Evolutionary conservation across 768 basidiomycete species (phyloP).

Genomic region (Lactifluus rugatus): DNA sequence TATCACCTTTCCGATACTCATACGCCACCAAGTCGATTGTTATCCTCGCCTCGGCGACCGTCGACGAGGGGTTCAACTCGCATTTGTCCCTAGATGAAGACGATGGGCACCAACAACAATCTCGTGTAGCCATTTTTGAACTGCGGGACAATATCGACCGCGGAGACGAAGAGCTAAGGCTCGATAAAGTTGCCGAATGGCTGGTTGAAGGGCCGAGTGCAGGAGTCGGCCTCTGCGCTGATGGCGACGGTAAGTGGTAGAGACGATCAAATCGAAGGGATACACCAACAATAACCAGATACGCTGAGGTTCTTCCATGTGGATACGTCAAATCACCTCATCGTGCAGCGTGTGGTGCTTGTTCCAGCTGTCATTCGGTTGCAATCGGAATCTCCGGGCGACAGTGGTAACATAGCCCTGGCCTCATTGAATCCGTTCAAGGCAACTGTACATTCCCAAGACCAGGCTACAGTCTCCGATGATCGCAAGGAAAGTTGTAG

Average conservation of each 20-base stretch:
- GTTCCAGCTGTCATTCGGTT: slow-evolving; percentile 13
- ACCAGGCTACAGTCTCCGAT: slow-evolving; percentile 29
- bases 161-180: slow-evolving; percentile 1
- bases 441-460: slow-evolving; percentile 40
- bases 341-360: slow-evolving; percentile 26
- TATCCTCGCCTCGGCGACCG: slow-evolving; percentile 11
- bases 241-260: slow-evolving; percentile 5
- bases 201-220: slow-evolving; percentile 11
- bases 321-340: slow-evolving; percentile 35
- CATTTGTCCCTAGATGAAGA: background rate
- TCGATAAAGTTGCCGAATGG: slow-evolving; percentile 16
- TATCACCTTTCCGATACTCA: background rate
- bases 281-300: slow-evolving; percentile 23
- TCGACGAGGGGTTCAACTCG: background rate
- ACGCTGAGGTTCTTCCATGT: slow-evolving; percentile 34
- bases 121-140: slow-evolving; percentile 10
- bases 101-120: background rate
- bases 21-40: slow-evolving; percentile 5
- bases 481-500: slow-evolving; percentile 23
- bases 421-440: slow-evolving; percentile 60
- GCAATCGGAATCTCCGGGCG: slow-evolving; percentile 24
- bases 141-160: slow-evolving; percentile 3
- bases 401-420: slow-evolving; percentile 27
- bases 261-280: background rate
- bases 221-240: slow-evolving; percentile 6